Base-by-base conservation (phyloP, 1,284 basidiomycete genomes). In the Taiwanofungus camphoratus region DNA sequence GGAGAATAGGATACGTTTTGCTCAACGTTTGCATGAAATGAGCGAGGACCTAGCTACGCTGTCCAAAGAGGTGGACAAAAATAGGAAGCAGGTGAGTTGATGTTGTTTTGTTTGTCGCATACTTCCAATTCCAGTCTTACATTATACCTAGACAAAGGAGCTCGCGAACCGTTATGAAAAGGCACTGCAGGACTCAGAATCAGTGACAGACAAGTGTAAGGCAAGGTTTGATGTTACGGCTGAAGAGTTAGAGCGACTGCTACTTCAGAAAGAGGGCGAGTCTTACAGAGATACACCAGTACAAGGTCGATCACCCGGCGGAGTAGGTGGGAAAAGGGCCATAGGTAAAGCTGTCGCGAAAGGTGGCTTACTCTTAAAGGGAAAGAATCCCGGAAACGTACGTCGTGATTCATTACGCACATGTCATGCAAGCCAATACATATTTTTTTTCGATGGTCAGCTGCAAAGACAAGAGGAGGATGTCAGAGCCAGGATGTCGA, bases 391-490 rank as follows among this genome's bases (percentile, higher is more conserved):
- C 1, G 89, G 85, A 48, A 92, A 93, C 61, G 88, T 88, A 40
- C n/a, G 46, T n/a, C 26, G 8, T 9, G 8, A 9, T 11, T 26
- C n/a, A 27, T 35, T 29, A n/a, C 5, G 6, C 12, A 12, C 29
- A 11, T 20, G 18, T 40, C n/a, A 13, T 18, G 12, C 22, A 37
- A 35, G 45, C 18, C 3, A 12, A 15, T 4, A 7, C 3, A 27
- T 41, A 20, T 24, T 26, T 40, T 41, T 3, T 6, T 42, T 52
- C 53, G 19, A 55, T 44, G 19, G 23, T 53, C 65, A 93, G 83
- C 84, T 98, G 44, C 84, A 88, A 65, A 77, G 87, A 50, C 93
- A 97, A 66, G 96, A 98, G 62, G 95, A 98, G 54, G 95, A 99
- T 59, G 81, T 95, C 36, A 74, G 96, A 41, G 69, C 77, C 21